Evolutionary conservation across 2,329 filamentous ascomycete genomes (phyloP).

Genomic region (Fusarium begoniae): DNA sequence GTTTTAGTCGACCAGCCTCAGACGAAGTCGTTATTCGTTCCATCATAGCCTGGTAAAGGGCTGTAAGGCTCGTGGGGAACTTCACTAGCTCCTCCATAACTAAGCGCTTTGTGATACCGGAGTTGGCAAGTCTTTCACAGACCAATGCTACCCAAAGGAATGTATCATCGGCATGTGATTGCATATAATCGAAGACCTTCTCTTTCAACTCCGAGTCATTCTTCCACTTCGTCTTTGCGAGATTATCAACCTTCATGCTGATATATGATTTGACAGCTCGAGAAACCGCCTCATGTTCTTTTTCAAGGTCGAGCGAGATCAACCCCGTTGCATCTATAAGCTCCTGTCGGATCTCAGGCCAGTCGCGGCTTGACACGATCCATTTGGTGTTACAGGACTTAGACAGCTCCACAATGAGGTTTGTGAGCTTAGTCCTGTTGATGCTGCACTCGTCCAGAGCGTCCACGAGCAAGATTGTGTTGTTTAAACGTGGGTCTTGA

Average conservation of each 20-base stretch:
- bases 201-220: not conserved
- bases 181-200: rapidly evolving
- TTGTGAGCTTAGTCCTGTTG: rapidly evolving
- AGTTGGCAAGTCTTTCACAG: rapidly evolving
- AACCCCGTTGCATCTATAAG: rapidly evolving
- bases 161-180: rapidly evolving
- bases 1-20: rapidly evolving
- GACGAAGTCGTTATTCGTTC: rapidly evolving
- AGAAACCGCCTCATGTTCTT: rapidly evolving
- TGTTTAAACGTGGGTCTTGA: rapidly evolving
- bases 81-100: not conserved
- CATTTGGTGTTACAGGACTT: rapidly evolving
- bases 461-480: rapidly evolving
- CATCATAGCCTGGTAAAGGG: rapidly evolving
- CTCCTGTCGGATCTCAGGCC: rapidly evolving
- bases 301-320: rapidly evolving
- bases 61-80: rapidly evolving
- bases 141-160: not conserved
- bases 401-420: rapidly evolving
- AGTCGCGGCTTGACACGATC: rapidly evolving
- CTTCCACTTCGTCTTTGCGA: rapidly evolving
- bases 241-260: not conserved
- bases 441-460: rapidly evolving
- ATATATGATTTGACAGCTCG: not conserved
- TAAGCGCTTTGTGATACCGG: rapidly evolving